These are phyloP conservation scores for Lactarius vividus DNA, from an alignment of 768 basidiomycete genomes.

Conservation along the genomic window DNA sequence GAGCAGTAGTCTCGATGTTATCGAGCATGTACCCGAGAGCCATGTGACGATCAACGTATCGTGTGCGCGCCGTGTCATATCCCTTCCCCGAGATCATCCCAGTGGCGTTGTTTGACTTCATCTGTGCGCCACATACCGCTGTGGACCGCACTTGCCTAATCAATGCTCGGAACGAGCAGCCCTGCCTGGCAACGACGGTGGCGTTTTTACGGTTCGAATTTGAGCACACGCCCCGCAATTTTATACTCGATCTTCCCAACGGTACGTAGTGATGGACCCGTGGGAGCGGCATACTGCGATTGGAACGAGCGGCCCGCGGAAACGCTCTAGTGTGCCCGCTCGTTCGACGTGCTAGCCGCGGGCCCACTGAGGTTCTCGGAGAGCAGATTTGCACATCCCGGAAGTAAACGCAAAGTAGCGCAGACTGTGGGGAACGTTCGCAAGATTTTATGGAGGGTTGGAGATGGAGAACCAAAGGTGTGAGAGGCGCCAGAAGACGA, in stretches of 20 bases:
- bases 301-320: neutral
- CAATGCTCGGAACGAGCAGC: neutral
- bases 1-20: slow-evolving; percentile 3
- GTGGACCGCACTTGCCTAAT: neutral
- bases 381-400: neutral
- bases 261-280: neutral
- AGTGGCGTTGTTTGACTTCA: neutral
- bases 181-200: neutral
- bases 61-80: neutral
- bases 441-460: neutral
- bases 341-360: neutral
- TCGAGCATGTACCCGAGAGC: slow-evolving; percentile 11
- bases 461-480: neutral
- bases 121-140: neutral
- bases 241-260: neutral
- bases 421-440: neutral
- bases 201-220: neutral
- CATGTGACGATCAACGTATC: neutral
- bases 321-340: neutral
- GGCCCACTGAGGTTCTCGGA: neutral
- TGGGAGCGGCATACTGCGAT: neutral
- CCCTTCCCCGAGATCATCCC: neutral
- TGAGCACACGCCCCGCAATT: neutral
- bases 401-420: neutral
- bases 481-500: neutral